Percentiles rank a stretch among this genome's conserved stretches.
Evolutionary conservation across 352 stramenopile genomes (phyloP).

Genomic region (Phytophthora citricola): DNA sequence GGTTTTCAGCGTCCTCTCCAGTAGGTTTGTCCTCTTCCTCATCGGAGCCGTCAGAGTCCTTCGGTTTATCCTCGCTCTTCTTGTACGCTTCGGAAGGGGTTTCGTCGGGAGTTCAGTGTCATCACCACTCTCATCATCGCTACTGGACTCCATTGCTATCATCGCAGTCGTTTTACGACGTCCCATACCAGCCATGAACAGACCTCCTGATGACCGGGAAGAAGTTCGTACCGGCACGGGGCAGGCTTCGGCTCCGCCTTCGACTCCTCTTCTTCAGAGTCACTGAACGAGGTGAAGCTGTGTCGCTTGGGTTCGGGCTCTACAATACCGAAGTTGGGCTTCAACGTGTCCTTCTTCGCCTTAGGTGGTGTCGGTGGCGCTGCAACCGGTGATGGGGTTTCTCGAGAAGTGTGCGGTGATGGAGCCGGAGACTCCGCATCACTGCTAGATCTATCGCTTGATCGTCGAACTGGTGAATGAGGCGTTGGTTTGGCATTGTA

Average conservation of each 20-base stretch:
- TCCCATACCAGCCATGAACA: slow-evolving; percentile 69
- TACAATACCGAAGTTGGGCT: slow-evolving; percentile 79
- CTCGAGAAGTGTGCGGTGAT: slow-evolving; percentile 18
- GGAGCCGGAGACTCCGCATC: slow-evolving; percentile 19
- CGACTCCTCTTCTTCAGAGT: slow-evolving; percentile 85
- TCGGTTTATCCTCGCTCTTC: slow-evolving; percentile 38
- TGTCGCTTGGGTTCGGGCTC: slow-evolving; percentile 63
- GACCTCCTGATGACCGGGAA: slow-evolving; percentile 45
- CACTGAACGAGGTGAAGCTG: slow-evolving; percentile 89
- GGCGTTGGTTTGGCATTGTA: slow-evolving; percentile 26
- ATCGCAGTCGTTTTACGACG: slow-evolving; percentile 72
- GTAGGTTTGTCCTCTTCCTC: slow-evolving; percentile 34
- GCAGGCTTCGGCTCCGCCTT: slow-evolving; percentile 71
- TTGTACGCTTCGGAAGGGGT: slow-evolving; percentile 48
- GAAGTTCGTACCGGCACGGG: slow-evolving; percentile 48
- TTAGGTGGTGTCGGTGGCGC: slow-evolving; percentile 39
- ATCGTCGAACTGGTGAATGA: slow-evolving; percentile 23
- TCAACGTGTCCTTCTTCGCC: slow-evolving; percentile 46
- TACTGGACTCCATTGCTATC: slow-evolving; percentile 83
- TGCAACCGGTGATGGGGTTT: slow-evolving; percentile 20
- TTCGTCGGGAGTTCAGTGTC: slow-evolving; percentile 65
- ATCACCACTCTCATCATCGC: slow-evolving; percentile 70
- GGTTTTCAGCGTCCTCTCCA: slow-evolving; percentile 37
- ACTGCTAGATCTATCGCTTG: slow-evolving; percentile 30
- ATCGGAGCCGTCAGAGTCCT: slow-evolving; percentile 30